A percentile compares a stretch with the other conserved stretches of the same genome.
Evolutionary conservation across 176 grass and related monocot species (phyloP).

Genomic region (Saccharum officinarum): DNA sequence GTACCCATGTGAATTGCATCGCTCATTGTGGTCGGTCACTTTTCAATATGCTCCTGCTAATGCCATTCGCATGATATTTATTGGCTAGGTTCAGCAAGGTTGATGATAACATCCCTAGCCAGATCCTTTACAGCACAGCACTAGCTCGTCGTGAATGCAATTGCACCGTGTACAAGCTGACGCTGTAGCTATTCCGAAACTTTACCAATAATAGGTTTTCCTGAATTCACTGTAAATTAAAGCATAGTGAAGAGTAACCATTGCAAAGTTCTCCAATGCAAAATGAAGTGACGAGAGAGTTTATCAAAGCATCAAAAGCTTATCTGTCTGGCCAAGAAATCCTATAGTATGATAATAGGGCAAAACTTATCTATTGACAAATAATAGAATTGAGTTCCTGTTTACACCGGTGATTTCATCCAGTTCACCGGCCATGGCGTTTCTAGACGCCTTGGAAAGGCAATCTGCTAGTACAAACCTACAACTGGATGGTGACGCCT

Average conservation of each 20-base stretch:
- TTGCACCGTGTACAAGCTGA: not conserved
- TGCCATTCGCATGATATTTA: not conserved
- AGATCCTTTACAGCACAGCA: not conserved
- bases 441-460: not conserved
- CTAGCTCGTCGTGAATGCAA: not conserved
- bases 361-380: not conserved
- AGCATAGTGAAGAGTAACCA: not conserved
- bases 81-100: not conserved
- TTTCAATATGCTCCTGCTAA: not conserved
- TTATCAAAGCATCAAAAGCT: not conserved
- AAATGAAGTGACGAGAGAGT: not conserved
- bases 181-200: not conserved
- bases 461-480: not conserved
- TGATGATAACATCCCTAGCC: not conserved
- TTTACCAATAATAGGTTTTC: not conserved
- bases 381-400: not conserved
- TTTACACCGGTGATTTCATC: not conserved
- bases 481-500: constrained; percentile 65
- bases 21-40: not conserved
- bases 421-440: not conserved
- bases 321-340: not conserved
- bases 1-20: constrained; percentile 13
- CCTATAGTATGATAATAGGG: not conserved
- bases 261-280: not conserved
- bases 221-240: not conserved